These are phyloP conservation scores for Polyplosphaeria fusca DNA, from an alignment of 495 filamentous ascomycete genomes.

Conservation along the genomic window DNA sequence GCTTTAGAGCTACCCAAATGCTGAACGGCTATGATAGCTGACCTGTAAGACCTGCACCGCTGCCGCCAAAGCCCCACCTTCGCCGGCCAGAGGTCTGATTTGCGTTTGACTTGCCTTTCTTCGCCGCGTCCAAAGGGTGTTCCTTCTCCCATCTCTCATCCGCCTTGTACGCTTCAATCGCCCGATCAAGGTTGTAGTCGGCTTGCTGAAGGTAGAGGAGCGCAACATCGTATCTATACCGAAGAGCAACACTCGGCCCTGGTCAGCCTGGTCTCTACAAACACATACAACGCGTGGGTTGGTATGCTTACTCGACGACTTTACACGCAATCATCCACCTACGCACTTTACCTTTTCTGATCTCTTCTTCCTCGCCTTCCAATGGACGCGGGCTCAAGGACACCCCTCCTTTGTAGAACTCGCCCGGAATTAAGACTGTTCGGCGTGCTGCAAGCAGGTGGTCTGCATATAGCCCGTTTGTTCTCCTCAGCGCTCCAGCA, in stretches of 20 bases:
- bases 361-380: conserved; percentile 67
- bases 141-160: conserved; percentile 71
- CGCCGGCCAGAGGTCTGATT: conserved; percentile 6
- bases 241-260: conserved; percentile 36
- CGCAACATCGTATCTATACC: conserved; percentile 63
- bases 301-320: conserved; percentile 57
- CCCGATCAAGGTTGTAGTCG: conserved; percentile 60
- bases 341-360: conserved; percentile 61
- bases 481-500: conserved; percentile 49
- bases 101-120: conserved; percentile 40
- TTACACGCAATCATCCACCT: conserved; percentile 71
- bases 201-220: conserved; percentile 65
- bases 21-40: conserved; percentile 22
- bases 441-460: conserved; percentile 62
- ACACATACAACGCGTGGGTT: background rate
- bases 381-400: conserved; percentile 62
- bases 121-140: conserved; percentile 54
- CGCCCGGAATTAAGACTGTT: conserved; percentile 64
- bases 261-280: conserved; percentile 12
- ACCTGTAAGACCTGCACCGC: conserved; percentile 26
- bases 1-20: no score
- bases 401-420: conserved; percentile 59
- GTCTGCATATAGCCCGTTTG: conserved; percentile 64
- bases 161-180: conserved; percentile 57
- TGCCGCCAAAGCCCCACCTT: conserved; percentile 28